Percentiles rank a stretch among this genome's conserved stretches.
phyloP scores from a whole-genome alignment of 805 yeast genomes.

The Maudiozyma turicensis region DNA sequence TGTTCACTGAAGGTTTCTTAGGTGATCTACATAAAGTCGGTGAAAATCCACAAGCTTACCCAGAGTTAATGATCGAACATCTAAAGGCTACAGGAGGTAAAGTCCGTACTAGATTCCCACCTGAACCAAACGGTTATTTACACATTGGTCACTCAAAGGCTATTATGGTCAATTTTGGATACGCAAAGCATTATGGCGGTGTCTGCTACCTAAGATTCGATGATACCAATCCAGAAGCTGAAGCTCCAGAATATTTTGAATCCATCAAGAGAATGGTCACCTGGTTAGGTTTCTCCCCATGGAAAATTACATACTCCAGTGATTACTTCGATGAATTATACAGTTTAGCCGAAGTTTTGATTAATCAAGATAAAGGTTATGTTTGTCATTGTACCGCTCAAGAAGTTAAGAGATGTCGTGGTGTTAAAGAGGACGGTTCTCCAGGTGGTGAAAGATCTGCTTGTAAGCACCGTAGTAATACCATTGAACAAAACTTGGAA shows the following conservation, averaged over 20 bases:
- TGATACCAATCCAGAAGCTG: slow-evolving; percentile 98
- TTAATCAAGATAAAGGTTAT: slow-evolving; percentile 64
- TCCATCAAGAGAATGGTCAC: slow-evolving; percentile 75
- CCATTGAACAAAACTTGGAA: slow-evolving; percentile 61
- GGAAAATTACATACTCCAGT: slow-evolving; percentile 90
- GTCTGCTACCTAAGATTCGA: slow-evolving; percentile 87
- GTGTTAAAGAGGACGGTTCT: slow-evolving; percentile 83
- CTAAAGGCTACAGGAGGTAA: slow-evolving; percentile 66
- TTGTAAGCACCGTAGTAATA: slow-evolving; percentile 63
- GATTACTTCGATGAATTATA: slow-evolving; percentile 90
- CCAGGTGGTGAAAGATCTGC: slow-evolving; percentile 88
- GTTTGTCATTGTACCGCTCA: slow-evolving; percentile 92
- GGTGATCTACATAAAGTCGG: slow-evolving; percentile 95
- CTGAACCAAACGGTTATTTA: slow-evolving; percentile 98
- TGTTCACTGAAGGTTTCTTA: slow-evolving; percentile 92
- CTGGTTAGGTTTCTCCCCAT: slow-evolving; percentile 94
- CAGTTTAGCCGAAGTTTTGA: slow-evolving; percentile 76
- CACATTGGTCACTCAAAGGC: slow-evolving; percentile 99
- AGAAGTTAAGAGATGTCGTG: slow-evolving; percentile 83
- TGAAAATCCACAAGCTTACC: slow-evolving; percentile 83
- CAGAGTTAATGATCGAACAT: slow-evolving; percentile 77
- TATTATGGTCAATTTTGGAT: slow-evolving; percentile 96
- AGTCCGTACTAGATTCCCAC: slow-evolving; percentile 89
- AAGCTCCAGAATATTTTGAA: slow-evolving; percentile 82
- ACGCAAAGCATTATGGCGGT: slow-evolving; percentile 79